Percentiles rank a stretch among this genome's conserved stretches.
phyloP scores from a whole-genome alignment of 345 rosid genomes.

The Brassica rapa region DNA sequence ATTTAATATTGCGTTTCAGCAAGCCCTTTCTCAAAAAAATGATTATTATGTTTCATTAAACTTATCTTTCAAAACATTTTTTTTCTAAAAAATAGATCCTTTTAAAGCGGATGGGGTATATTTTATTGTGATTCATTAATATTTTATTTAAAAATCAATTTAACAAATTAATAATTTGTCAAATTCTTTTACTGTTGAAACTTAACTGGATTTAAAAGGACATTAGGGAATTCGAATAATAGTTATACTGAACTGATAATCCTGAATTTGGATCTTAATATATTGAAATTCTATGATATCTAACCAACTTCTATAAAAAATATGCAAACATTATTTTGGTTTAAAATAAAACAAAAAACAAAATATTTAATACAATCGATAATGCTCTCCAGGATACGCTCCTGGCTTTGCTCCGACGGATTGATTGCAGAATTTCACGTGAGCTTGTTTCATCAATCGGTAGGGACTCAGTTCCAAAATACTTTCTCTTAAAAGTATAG shows the following conservation, averaged over 20 bases:
- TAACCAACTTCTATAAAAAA: background rate
- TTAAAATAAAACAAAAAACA: too few relatives aligned
- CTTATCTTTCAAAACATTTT: too few relatives aligned
- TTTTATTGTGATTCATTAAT: background rate
- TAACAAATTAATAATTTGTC: background rate
- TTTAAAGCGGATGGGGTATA: too few relatives aligned
- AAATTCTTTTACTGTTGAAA: background rate
- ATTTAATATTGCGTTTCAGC: too few relatives aligned
- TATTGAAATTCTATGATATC: background rate
- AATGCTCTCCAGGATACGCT: constrained; percentile 30
- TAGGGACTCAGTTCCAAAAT: constrained; percentile 3
- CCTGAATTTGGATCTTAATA: background rate
- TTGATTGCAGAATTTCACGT: constrained; percentile 33
- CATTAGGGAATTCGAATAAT: background rate
- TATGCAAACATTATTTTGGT: background rate
- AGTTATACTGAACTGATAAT: background rate
- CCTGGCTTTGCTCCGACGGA: constrained; percentile 39
- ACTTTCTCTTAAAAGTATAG: background rate
- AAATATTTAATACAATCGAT: background rate
- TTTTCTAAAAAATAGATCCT: too few relatives aligned
- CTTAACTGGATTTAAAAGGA: background rate
- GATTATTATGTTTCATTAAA: too few relatives aligned
- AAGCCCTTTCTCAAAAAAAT: too few relatives aligned
- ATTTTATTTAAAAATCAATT: background rate
- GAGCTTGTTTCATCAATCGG: constrained; percentile 16